Conservation (phyloP, 2,329 filamentous ascomycete species). For the Tolypocladium sp. region DNA sequence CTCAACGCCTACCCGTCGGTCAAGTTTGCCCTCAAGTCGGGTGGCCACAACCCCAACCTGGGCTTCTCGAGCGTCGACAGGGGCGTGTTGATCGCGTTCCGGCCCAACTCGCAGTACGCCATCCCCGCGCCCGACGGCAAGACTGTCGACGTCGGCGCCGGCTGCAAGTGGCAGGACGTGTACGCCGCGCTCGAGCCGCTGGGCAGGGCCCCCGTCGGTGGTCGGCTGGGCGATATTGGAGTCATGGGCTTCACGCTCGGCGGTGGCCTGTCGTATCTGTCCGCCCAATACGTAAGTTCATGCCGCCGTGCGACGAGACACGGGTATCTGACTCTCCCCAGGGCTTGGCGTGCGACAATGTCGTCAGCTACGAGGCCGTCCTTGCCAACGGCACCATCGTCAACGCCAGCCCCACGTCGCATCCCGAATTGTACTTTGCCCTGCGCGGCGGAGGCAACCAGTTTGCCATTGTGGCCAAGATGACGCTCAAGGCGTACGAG, state of each 20-base stretch:
- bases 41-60: conserved; percentile 48
- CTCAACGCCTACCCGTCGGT: conserved; percentile 33
- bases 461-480: conserved; percentile 40
- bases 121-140: conserved; percentile 19
- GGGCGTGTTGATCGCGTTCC: conserved; percentile 31
- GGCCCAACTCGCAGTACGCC: conserved; percentile 3
- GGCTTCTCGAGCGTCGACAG: conserved; percentile 40
- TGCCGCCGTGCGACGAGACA: background rate
- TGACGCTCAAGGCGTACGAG: conserved; percentile 30
- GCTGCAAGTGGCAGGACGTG: conserved; percentile 33
- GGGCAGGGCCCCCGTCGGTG: conserved; percentile 32
- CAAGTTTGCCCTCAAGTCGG: conserved; percentile 45
- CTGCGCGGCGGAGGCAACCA: conserved; percentile 49
- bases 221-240: conserved; percentile 35
- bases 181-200: conserved; percentile 28
- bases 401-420: conserved; percentile 27
- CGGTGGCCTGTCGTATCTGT: conserved; percentile 42
- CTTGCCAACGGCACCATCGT: conserved; percentile 38
- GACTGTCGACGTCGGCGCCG: conserved; percentile 34
- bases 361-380: conserved; percentile 42
- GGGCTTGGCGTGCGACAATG: conserved; percentile 8
- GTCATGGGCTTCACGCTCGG: conserved; percentile 43
- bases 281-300: conserved; percentile 38
- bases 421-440: conserved; percentile 42
- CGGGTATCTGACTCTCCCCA: conserved; percentile 17